phyloP scores from a whole-genome alignment of 140 eudicot genomes.

The Senecio squalidus region DNA sequence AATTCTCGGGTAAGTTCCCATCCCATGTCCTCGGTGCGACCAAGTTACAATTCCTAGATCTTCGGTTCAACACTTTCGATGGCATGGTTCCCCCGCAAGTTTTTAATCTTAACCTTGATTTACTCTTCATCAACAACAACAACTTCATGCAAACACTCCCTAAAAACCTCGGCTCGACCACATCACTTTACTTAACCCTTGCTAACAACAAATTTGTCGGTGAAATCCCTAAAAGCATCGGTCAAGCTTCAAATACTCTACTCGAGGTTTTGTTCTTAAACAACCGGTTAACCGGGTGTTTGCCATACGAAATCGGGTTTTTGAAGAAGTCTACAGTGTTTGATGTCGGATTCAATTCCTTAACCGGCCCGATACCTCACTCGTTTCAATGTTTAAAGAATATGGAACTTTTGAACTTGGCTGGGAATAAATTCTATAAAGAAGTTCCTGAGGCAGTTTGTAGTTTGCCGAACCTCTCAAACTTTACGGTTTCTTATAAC shows the following conservation, averaged over 20 bases:
- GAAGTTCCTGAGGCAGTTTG: slow-evolving; percentile 63
- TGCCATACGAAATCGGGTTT: slow-evolving; percentile 54
- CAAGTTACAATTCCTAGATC: slow-evolving; percentile 46
- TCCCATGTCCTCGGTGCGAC: slow-evolving; percentile 53
- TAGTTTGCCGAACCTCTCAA: slow-evolving; percentile 39
- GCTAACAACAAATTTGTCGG: slow-evolving; percentile 70
- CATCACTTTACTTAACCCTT: slow-evolving; percentile 66
- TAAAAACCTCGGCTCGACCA: slow-evolving; percentile 78
- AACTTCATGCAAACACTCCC: slow-evolving; percentile 60
- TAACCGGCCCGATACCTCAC: slow-evolving; percentile 74
- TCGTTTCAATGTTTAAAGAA: slow-evolving; percentile 44
- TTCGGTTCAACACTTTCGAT: slow-evolving; percentile 63
- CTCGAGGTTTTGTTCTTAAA: slow-evolving; percentile 63
- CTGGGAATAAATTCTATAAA: slow-evolving; percentile 53
- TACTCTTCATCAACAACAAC: slow-evolving; percentile 58
- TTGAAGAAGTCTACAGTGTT: slow-evolving; percentile 65
- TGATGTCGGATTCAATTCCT: slow-evolving; percentile 54
- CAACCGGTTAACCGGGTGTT: slow-evolving; percentile 60
- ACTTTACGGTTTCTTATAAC: slow-evolving; percentile 30
- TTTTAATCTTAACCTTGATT: slow-evolving; percentile 24
- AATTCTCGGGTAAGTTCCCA: slow-evolving; percentile 85
- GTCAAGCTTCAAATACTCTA: slow-evolving; percentile 56
- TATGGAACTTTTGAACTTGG: slow-evolving; percentile 80
- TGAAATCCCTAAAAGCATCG: slow-evolving; percentile 72
- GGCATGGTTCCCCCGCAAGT: slow-evolving; percentile 31